A percentile compares a stretch with the other conserved stretches of the same genome.
Conservation (phyloP, 495 filamentous ascomycete species). For the Podospora conica region DNA sequence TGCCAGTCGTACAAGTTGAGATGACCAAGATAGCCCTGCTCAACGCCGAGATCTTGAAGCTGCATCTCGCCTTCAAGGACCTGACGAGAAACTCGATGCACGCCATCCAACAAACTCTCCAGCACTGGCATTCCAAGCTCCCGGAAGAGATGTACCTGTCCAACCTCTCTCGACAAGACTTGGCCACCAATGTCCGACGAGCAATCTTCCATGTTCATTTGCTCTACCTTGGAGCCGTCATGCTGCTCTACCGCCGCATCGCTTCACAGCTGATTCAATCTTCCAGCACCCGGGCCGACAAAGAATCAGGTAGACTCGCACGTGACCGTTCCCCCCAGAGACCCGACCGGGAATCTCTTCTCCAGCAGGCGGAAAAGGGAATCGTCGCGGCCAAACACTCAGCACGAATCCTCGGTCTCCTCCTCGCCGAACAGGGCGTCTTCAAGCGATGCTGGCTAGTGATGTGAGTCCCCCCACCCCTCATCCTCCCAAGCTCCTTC, state of each 20-base stretch:
- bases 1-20: slow-evolving; percentile 25
- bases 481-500: neutral
- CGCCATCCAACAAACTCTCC: slow-evolving; percentile 18
- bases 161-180: slow-evolving; percentile 7
- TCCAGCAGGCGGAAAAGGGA: slow-evolving; percentile 13
- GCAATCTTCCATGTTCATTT: slow-evolving; percentile 30
- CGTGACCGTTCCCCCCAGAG: neutral
- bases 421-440: slow-evolving; percentile 22
- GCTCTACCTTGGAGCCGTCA: slow-evolving; percentile 29
- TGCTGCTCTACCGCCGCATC: slow-evolving; percentile 30
- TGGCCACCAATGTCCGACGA: slow-evolving; percentile 13
- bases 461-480: slow-evolving; percentile 20
- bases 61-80: slow-evolving; percentile 22
- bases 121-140: slow-evolving; percentile 23
- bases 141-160: slow-evolving; percentile 15
- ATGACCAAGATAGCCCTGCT: slow-evolving; percentile 29
- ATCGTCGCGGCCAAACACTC: slow-evolving; percentile 24
- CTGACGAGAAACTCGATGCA: slow-evolving; percentile 17
- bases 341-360: slow-evolving; percentile 5
- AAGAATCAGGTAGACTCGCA: neutral
- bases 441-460: slow-evolving; percentile 31
- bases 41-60: slow-evolving; percentile 25
- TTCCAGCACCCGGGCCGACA: neutral
- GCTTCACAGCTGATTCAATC: slow-evolving; percentile 19
- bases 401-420: slow-evolving; percentile 20